Conservation (phyloP, 75 land plant genomes). For the Picea sitchensis region DNA sequence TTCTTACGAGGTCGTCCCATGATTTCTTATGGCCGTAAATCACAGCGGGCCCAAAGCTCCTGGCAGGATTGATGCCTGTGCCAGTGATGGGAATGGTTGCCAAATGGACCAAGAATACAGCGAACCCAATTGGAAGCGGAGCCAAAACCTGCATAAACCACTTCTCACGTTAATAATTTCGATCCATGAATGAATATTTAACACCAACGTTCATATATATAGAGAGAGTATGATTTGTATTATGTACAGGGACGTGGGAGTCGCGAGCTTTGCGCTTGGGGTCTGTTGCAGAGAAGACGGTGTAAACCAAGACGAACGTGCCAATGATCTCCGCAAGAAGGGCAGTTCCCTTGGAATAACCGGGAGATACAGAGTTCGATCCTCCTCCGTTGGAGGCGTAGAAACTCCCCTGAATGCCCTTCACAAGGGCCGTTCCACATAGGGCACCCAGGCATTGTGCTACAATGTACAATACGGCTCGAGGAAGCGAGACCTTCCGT, state of each 20-base stretch:
- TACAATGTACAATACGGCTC: constrained; percentile 47
- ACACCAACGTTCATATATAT: background rate
- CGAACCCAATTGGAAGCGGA: constrained; percentile 60
- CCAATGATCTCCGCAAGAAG: constrained; percentile 67
- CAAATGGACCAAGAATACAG: constrained; percentile 54
- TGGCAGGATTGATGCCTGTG: constrained; percentile 54
- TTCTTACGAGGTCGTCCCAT: background rate
- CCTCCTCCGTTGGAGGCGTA: constrained; percentile 49
- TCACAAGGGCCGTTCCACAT: constrained; percentile 56
- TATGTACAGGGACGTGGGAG: constrained; percentile 62
- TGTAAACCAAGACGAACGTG: constrained; percentile 53
- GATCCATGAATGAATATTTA: too few relatives aligned
- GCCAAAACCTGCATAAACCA: constrained; percentile 28
- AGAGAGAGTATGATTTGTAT: background rate
- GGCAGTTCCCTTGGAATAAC: constrained; percentile 37
- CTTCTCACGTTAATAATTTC: background rate
- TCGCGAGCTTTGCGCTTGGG: constrained; percentile 67
- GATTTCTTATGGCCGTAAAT: constrained; percentile 23
- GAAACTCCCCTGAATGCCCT: constrained; percentile 27
- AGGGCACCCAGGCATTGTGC: constrained; percentile 57
- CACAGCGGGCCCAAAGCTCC: constrained; percentile 51
- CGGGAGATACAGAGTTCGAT: constrained; percentile 37
- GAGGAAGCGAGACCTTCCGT: constrained; percentile 50
- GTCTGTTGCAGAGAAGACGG: constrained; percentile 75
- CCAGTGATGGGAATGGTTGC: constrained; percentile 57